Conservation (phyloP, 495 filamentous ascomycete genomes). For the Aspergillus biplanus region DNA sequence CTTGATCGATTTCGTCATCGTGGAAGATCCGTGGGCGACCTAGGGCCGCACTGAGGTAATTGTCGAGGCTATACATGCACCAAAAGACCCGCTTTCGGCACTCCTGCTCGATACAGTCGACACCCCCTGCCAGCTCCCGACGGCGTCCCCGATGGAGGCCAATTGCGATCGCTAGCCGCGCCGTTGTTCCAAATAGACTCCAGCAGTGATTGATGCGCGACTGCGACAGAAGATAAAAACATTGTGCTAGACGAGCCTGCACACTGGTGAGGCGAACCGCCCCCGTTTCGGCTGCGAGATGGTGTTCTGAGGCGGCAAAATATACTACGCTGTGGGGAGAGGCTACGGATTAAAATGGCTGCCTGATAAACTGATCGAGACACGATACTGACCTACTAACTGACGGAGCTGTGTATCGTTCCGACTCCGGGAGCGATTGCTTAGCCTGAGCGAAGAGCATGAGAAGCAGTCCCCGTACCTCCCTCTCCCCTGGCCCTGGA, state of each 20-base stretch:
- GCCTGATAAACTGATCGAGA: background rate
- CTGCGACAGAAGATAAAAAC: constrained; percentile 38
- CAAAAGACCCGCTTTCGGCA: constrained; percentile 51
- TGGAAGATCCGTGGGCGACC: constrained; percentile 48
- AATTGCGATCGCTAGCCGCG: constrained; percentile 38
- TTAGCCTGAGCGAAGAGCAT: constrained; percentile 31
- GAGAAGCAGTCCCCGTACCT: constrained; percentile 26
- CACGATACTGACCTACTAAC: constrained; percentile 20
- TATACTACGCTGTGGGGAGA: constrained; percentile 24
- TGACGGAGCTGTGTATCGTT: constrained; percentile 5
- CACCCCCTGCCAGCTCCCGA: constrained; percentile 16
- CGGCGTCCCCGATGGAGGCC: constrained; percentile 33
- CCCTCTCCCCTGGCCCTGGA: constrained; percentile 15
- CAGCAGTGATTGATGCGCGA: constrained; percentile 44
- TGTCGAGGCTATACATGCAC: constrained; percentile 53
- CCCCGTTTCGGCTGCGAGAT: constrained; percentile 34
- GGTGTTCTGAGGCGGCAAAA: constrained; percentile 30
- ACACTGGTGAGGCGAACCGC: constrained; percentile 36
- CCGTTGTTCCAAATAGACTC: constrained; percentile 45
- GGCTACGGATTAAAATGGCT: background rate
- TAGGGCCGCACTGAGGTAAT: constrained; percentile 47
- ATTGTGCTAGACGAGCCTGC: constrained; percentile 39
- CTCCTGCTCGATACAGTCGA: constrained; percentile 30
- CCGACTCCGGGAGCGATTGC: constrained; percentile 22
- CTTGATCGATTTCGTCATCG: constrained; percentile 51